These are phyloP conservation scores for Suillus plorans DNA, from an alignment of 768 basidiomycete species.

Conservation along the genomic window DNA sequence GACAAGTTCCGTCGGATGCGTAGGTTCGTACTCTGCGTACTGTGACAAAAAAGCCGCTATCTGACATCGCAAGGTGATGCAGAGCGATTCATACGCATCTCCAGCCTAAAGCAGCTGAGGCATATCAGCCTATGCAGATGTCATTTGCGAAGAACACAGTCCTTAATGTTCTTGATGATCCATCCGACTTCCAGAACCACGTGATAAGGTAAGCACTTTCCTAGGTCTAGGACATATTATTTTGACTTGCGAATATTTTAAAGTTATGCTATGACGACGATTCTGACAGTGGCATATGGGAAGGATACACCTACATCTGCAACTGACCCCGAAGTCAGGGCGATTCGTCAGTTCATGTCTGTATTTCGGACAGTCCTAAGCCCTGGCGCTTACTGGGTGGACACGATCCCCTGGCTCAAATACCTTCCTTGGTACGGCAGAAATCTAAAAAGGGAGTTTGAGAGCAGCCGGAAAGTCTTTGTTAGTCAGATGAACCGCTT, in stretches of 20 bases:
- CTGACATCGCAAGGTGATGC: background rate
- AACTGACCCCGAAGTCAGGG: background rate
- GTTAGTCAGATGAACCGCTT: background rate
- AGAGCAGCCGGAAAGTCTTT: background rate
- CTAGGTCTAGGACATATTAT: background rate
- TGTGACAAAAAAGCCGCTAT: background rate
- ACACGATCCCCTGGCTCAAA: background rate
- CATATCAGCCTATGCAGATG: background rate
- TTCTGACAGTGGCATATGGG: background rate
- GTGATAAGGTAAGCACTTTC: background rate
- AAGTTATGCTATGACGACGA: constrained; percentile 2
- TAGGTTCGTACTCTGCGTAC: background rate
- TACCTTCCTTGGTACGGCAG: background rate
- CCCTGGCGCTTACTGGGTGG: background rate
- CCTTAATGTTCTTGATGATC: background rate
- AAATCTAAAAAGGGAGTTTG: background rate
- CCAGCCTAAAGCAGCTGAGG: background rate
- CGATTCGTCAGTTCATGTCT: background rate
- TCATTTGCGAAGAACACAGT: background rate
- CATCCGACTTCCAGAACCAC: background rate
- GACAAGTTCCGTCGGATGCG: background rate
- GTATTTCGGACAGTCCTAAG: background rate
- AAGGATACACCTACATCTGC: background rate
- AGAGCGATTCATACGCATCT: constrained; percentile 1
- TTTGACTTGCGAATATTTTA: background rate